phyloP scores from a whole-genome alignment of 2,329 filamentous ascomycete species.

The Arthrobotrys sphaeroides region DNA sequence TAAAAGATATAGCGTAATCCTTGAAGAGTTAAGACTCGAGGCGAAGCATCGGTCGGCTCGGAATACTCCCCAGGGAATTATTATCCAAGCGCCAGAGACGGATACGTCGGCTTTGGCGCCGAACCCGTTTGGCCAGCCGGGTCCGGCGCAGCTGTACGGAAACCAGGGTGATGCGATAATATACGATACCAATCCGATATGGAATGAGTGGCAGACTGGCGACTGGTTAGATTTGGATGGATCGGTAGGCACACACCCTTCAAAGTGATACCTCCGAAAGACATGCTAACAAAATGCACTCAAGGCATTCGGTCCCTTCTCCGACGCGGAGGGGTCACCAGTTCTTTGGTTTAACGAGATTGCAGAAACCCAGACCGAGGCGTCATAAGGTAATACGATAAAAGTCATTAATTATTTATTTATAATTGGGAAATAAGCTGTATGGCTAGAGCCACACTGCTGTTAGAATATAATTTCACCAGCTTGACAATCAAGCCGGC shows the following conservation, averaged over 20 bases:
- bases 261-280: not conserved
- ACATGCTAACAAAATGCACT: not conserved
- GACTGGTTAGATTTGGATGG: slow-evolving; percentile 39
- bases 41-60: slow-evolving; percentile 56
- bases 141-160: not conserved
- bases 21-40: slow-evolving; percentile 64
- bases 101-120: not conserved
- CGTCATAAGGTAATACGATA: not conserved
- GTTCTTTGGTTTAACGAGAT: slow-evolving; percentile 25
- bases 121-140: not conserved
- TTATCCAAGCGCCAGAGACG: slow-evolving; percentile 7
- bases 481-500: not conserved
- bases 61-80: slow-evolving; percentile 14
- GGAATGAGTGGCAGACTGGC: slow-evolving; percentile 31
- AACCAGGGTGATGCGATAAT: not conserved
- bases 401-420: not conserved
- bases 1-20: slow-evolving; percentile 64
- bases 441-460: too few relatives aligned
- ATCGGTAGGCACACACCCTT: slow-evolving; percentile 4
- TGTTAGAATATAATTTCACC: too few relatives aligned
- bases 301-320: slow-evolving; percentile 47
- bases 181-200: slow-evolving; percentile 14
- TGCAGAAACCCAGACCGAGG: not conserved
- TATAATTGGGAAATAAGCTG: too few relatives aligned
- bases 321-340: slow-evolving; percentile 21